These are phyloP conservation scores for Mollisia scopiformis DNA, from an alignment of 2,329 filamentous ascomycete genomes.

Conservation along the genomic window DNA sequence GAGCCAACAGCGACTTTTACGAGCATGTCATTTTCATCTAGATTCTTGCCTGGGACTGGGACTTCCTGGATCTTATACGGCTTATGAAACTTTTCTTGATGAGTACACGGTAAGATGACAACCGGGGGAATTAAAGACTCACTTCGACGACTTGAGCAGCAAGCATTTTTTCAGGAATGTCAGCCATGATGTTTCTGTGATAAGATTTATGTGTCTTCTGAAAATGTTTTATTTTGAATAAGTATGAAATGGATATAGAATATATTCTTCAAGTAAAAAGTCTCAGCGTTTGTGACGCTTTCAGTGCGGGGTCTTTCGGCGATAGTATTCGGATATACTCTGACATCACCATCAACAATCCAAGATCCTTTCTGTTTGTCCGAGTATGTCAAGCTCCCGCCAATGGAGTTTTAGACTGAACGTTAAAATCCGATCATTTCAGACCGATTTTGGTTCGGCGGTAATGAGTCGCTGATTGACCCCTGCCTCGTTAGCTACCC, in stretches of 20 bases:
- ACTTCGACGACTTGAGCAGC: slow-evolving; percentile 51
- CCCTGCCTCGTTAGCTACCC: not conserved
- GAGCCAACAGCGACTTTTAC: slow-evolving; percentile 56
- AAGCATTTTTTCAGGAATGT: slow-evolving; percentile 48
- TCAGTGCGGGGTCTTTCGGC: not conserved
- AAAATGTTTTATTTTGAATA: not conserved
- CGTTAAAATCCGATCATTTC: not conserved
- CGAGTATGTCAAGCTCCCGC: too few relatives aligned
- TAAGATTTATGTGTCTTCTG: too few relatives aligned
- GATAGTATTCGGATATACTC: not conserved
- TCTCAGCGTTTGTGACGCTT: not conserved
- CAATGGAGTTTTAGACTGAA: not conserved
- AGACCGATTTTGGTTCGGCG: too few relatives aligned
- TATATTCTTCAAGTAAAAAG: not conserved
- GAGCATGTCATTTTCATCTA: slow-evolving; percentile 55
- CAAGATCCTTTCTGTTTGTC: not conserved
- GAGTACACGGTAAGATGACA: not conserved
- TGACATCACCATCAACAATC: not conserved
- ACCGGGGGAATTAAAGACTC: not conserved
- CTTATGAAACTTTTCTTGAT: slow-evolving; percentile 47
- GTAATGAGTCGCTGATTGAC: too few relatives aligned
- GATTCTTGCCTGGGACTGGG: slow-evolving; percentile 46
- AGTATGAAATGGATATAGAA: not conserved
- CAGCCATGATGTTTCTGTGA: slow-evolving; percentile 12
- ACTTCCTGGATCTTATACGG: slow-evolving; percentile 57